Evolutionary conservation across 2,329 filamentous ascomycete genomes (phyloP), one percentile per base, ranked within the genome.

Genomic region (Nothomitra cinnamomea): DNA sequence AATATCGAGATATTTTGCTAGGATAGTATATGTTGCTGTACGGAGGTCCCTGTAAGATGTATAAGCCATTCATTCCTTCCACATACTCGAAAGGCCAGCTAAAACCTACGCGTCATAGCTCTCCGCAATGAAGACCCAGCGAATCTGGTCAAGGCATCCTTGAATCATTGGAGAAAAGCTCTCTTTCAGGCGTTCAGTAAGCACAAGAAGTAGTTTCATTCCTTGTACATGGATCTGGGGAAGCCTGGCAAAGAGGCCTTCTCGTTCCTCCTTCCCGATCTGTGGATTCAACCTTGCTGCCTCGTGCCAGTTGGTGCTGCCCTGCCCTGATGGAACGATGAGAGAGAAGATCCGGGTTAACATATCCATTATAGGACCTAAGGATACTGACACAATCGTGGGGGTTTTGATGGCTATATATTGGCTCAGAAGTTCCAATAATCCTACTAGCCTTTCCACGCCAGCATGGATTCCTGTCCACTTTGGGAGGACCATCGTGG

Each of bases 401-500:
- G 82, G 77, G 0, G 87, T 90, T 13, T 79, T 71, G 49, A 72
- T 78, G 19, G 70, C 70, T 48, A 94, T 65, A 58, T 82, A 81
- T 28, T 77, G 72, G 24, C 75, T 73, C 28, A 95, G 66, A 45
- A 85, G 72, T 35, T 73, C 70, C 22, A 95, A 67, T 2, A 94
- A 71, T 5, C 78, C 77, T 13, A 77, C 64, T 1, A 94, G 66
- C 53, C 87, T 77, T 62, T 87, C 79, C 15, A 78, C 70, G 5
- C 90, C 90, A 21, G 82, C 77, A 57, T 77, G 74, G n/a, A 95
- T 69, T 8, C 88, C 87, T 12, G 69, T 72, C 89, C 89, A 95
- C 0, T 68, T 59, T 1, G 79, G 76, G n/a, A 94, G 68, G 24
- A 70, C 72, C 41, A 75, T 61, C 7, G 64, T 59, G 56, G 74